Conservation (phyloP, 2,329 filamentous ascomycete genomes). For the Trichoderma pleuroti region DNA sequence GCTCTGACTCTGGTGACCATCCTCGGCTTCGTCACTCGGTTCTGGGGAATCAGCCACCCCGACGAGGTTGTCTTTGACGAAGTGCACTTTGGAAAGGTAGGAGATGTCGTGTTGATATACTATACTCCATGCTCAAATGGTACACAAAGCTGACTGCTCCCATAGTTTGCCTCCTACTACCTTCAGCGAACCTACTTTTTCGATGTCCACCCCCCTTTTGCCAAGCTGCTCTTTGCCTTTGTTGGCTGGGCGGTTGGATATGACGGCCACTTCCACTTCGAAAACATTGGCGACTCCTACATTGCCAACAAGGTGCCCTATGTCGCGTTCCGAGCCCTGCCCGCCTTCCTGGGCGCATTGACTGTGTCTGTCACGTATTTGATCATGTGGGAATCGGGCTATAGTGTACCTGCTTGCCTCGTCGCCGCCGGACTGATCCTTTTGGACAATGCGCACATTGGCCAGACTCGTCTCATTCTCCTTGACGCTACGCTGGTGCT, state of each 20-base stretch:
- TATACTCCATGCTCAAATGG: not conserved
- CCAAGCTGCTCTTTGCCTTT: constrained; percentile 94
- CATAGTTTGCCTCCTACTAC: constrained; percentile 72
- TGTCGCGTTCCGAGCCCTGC: constrained; percentile 90
- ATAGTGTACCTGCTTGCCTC: constrained; percentile 88
- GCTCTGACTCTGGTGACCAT: constrained; percentile 73
- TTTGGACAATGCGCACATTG: constrained; percentile 96
- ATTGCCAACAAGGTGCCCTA: constrained; percentile 96
- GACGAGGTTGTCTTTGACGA: constrained; percentile 98
- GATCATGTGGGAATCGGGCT: constrained; percentile 99
- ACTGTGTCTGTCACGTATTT: constrained; percentile 92
- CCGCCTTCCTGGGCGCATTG: constrained; percentile 83
- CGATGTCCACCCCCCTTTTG: constrained; percentile 97
- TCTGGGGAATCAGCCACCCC: constrained; percentile 94
- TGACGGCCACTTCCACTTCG: constrained; percentile 95
- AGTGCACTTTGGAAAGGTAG: constrained; percentile 98
- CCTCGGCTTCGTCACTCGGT: constrained; percentile 85
- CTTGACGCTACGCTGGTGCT: constrained; percentile 92
- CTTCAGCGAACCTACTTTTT: constrained; percentile 98
- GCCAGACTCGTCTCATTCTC: constrained; percentile 90
- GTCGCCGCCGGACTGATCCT: constrained; percentile 82
- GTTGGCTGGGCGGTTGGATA: constrained; percentile 98
- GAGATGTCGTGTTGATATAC: constrained; percentile 24
- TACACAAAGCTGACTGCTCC: not conserved
- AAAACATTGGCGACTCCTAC: constrained; percentile 99